Conservation (phyloP, 1,139 yeast genomes). For the Geotrichum fermentans region DNA sequence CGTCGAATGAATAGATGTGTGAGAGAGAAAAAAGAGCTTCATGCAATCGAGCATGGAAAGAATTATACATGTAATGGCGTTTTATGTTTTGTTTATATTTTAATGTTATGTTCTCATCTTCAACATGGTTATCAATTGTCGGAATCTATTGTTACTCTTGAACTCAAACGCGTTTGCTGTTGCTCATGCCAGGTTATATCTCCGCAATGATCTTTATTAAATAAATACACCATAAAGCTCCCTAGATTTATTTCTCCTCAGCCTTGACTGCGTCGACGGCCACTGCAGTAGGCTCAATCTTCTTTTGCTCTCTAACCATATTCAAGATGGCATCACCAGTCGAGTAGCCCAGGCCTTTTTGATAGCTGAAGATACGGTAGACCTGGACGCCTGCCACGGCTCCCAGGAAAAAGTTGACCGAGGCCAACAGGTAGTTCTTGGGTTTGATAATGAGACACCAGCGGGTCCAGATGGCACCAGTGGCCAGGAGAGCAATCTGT, state of each 20-base stretch:
- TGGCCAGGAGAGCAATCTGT: constrained; percentile 80
- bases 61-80: too few relatives aligned
- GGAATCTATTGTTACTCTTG: neutral
- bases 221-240: too few relatives aligned
- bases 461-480: constrained; percentile 96
- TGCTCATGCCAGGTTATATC: too few relatives aligned
- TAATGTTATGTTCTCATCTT: neutral
- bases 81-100: neutral
- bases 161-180: too few relatives aligned
- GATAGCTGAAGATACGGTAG: constrained; percentile 58
- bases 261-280: constrained; percentile 2
- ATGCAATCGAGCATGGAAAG: neutral
- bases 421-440: constrained; percentile 77
- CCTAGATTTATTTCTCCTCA: neutral
- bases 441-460: constrained; percentile 96
- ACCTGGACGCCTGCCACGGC: constrained; percentile 85
- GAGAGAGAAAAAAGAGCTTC: neutral
- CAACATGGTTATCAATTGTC: neutral
- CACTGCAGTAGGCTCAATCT: constrained; percentile 9
- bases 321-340: constrained; percentile 53
- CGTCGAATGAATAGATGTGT: too few relatives aligned
- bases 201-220: too few relatives aligned
- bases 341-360: constrained; percentile 51
- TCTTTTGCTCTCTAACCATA: constrained; percentile 48
- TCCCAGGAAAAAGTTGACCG: constrained; percentile 91